Evolutionary conservation across 345 rosid species (phyloP).

Genomic region (Cardamine chenopodiifolia): DNA sequence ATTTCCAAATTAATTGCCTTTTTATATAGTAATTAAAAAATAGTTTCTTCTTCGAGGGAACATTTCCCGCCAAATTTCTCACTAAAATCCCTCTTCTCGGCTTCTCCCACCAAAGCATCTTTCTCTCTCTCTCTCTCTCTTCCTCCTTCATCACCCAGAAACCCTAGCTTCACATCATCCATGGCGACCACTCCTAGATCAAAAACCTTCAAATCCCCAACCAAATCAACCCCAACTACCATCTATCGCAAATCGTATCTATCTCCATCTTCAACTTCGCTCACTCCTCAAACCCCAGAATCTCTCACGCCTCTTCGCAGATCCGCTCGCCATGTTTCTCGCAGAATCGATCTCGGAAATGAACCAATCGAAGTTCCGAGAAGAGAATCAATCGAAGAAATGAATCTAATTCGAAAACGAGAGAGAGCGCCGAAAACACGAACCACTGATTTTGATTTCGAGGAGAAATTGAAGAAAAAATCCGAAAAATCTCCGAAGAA

Average conservation of each 20-base stretch:
- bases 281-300: conserved; percentile 58
- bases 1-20: conserved; percentile 15
- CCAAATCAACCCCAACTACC: conserved; percentile 35
- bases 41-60: conserved; percentile 50
- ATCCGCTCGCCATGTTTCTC: conserved; percentile 49
- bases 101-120: conserved; percentile 6
- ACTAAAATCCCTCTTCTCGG: conserved; percentile 33
- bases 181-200: conserved; percentile 59
- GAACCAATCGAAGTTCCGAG: conserved; percentile 11
- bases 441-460: background rate
- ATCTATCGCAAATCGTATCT: conserved; percentile 30
- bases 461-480: background rate
- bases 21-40: background rate
- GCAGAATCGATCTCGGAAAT: conserved; percentile 31
- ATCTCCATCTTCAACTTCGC: conserved; percentile 38
- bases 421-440: conserved; percentile 28
- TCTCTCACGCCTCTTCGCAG: conserved; percentile 54
- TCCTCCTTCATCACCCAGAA: conserved; percentile 10
- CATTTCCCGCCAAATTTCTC: conserved; percentile 61
- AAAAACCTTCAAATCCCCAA: conserved; percentile 43
- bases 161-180: conserved; percentile 31
- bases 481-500: conserved; percentile 13
- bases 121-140: conserved; percentile 29
- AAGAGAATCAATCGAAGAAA: conserved; percentile 23
- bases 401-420: conserved; percentile 27